Conservation (phyloP, 1,284 basidiomycete genomes). For the Paramarasmius palmivorus region DNA sequence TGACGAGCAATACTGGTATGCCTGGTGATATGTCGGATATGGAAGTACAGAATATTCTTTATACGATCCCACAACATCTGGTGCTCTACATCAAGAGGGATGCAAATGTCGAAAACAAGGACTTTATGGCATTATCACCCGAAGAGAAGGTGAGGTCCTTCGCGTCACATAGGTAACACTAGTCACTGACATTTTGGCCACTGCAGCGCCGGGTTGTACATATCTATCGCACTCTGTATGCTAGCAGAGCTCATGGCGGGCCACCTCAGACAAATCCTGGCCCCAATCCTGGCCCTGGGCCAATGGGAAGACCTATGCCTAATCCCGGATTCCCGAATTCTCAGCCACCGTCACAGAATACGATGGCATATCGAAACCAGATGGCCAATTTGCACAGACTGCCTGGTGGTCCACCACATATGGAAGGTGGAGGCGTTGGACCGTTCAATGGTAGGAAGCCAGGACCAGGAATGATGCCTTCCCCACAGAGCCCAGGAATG, state of each 20-base stretch:
- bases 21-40: conserved; percentile 19
- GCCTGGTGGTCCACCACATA: neutral
- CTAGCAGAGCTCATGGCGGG: neutral
- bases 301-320: neutral
- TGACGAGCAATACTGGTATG: conserved; percentile 5
- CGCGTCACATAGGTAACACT: conserved; percentile 2
- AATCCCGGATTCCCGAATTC: neutral
- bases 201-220: conserved; percentile 17
- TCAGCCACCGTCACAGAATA: neutral
- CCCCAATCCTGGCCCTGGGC: conserved; percentile 26
- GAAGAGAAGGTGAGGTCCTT: conserved; percentile 57
- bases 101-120: conserved; percentile 49
- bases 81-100: conserved; percentile 45
- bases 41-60: conserved; percentile 33
- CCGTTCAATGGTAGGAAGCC: conserved; percentile 21
- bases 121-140: conserved; percentile 39
- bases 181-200: neutral
- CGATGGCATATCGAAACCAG: neutral
- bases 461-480: conserved; percentile 27
- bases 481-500: conserved; percentile 18
- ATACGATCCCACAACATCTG: conserved; percentile 29
- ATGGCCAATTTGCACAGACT: conserved; percentile 1
- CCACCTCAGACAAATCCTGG: conserved; percentile 25
- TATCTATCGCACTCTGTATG: neutral
- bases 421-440: conserved; percentile 11